Evolutionary conservation across 345 rosid species (phyloP), one percentile per base, ranked within the genome.

Genomic region (Murraya paniculata): DNA sequence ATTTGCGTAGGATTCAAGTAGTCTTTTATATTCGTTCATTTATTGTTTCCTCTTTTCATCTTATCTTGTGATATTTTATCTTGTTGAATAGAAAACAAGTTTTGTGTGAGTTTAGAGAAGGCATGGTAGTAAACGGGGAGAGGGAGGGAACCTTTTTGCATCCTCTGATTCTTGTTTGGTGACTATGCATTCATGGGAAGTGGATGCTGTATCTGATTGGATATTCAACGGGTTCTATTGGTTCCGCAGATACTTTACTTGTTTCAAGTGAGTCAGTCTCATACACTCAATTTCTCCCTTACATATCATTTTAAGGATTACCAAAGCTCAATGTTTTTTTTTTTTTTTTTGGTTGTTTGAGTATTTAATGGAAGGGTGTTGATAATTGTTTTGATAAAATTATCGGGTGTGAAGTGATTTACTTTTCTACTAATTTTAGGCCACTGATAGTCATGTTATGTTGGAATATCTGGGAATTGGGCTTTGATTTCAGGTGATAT

Each of bases 191-290:
- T 74, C 65, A n/a, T 72, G 81, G 84, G 81, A 72, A 78, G 79
- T 58, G 69, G 79, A 66, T 82, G 64, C 77, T 82, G 81, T 75
- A 64, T 66, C 85, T 86, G 88, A 80, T 87, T 55, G 79, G 72
- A 71, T 77, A 82, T 80, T 83, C 82, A 65, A 80, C 83, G 76
- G 83, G 68, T 83, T 85, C 85, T 80, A 1, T 73, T 77, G 72
- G 80, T 79, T 85, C 84, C 78, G 85, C 86, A 74, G 82, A 84
- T 77, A 84, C 80, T 80, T 84, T 56, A 64, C 69, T 78, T 48
- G 41, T 86, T 75, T 73, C 75, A 38, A 87, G 87, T 82, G 36
- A 86, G 76, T 53, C 76, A 45, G 18, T 45, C 50, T 45, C 50
- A 19, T 53, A 28, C 55, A 5, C 81, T 59, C 5, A 1, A 9